Percentiles rank a stretch among this genome's conserved stretches.
Evolutionary conservation across 2,329 filamentous ascomycete species (phyloP).

Genomic region (Diaporthe sp.): DNA sequence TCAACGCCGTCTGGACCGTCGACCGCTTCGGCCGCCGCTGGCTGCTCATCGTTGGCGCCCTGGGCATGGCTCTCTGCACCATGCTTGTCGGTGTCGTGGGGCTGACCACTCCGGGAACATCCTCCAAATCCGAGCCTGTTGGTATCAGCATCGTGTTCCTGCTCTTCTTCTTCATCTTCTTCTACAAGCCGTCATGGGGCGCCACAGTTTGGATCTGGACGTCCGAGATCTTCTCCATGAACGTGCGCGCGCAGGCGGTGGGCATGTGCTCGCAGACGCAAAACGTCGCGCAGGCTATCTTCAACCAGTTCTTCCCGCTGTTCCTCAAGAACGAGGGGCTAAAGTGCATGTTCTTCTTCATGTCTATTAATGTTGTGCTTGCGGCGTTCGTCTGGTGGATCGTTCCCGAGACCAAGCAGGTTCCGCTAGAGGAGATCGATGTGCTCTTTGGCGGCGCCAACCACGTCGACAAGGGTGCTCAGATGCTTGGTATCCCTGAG

Average conservation of each 20-base stretch:
- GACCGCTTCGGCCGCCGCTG: conserved; percentile 79
- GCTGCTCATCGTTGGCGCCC: conserved; percentile 75
- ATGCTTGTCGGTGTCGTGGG: conserved; percentile 67
- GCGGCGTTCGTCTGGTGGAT: conserved; percentile 60
- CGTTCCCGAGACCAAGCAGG: conserved; percentile 60
- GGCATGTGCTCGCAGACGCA: conserved; percentile 71
- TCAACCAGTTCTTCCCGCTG: conserved; percentile 76
- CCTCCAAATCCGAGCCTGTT: conserved; percentile 67
- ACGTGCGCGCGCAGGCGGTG: conserved; percentile 77
- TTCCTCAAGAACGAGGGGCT: conserved; percentile 67
- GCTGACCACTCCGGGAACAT: conserved; percentile 61
- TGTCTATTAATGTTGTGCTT: conserved; percentile 58
- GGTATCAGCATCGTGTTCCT: conserved; percentile 75
- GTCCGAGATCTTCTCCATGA: conserved; percentile 76
- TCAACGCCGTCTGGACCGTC: conserved; percentile 80
- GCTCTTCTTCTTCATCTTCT: conserved; percentile 72
- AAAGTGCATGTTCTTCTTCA: conserved; percentile 57
- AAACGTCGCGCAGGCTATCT: conserved; percentile 70
- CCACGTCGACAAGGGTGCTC: conserved; percentile 66
- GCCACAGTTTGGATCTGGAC: conserved; percentile 79
- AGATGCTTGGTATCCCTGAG: conserved; percentile 52
- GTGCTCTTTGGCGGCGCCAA: conserved; percentile 67
- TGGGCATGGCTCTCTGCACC: conserved; percentile 80
- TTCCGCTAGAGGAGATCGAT: conserved; percentile 68
- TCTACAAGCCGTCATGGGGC: conserved; percentile 76